Conservation (phyloP, 108 stramenopile species). For the Parietichytrium sp. region DNA sequence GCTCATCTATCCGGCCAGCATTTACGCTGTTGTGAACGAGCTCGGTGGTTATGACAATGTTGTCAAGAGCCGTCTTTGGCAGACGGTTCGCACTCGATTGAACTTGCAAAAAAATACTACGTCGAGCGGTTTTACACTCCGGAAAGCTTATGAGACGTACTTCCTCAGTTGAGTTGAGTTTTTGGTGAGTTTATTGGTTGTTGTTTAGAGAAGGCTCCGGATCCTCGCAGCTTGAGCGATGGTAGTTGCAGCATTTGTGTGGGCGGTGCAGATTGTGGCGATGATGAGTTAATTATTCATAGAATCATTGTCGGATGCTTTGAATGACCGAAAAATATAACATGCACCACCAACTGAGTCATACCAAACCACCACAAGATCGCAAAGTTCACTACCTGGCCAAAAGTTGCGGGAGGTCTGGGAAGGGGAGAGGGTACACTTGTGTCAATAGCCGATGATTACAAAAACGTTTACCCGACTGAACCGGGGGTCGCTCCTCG, state of each 20-base stretch:
- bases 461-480: conserved; percentile 39
- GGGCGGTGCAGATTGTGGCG: conserved; percentile 17
- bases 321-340: not conserved
- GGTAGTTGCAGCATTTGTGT: not conserved
- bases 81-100: not conserved
- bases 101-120: not conserved
- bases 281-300: conserved; percentile 37
- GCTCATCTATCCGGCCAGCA: not conserved
- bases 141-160: conserved; percentile 21
- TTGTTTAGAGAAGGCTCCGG: not conserved
- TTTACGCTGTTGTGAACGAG: conserved; percentile 29
- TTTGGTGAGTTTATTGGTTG: not conserved
- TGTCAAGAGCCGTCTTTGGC: conserved; percentile 19
- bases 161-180: not conserved
- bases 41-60: conserved; percentile 7
- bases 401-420: not conserved
- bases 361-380: not conserved
- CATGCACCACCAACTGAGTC: conserved; percentile 41
- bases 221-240: not conserved
- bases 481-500: conserved; percentile 38
- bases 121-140: conserved; percentile 5
- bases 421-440: not conserved
- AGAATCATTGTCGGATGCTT: not conserved
- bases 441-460: conserved; percentile 18
- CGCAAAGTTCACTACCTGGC: not conserved